Percentiles rank a stretch among this genome's conserved stretches.
These are phyloP conservation scores for Passiflora organensis DNA, from an alignment of 345 rosid species.

Conservation along the genomic window DNA sequence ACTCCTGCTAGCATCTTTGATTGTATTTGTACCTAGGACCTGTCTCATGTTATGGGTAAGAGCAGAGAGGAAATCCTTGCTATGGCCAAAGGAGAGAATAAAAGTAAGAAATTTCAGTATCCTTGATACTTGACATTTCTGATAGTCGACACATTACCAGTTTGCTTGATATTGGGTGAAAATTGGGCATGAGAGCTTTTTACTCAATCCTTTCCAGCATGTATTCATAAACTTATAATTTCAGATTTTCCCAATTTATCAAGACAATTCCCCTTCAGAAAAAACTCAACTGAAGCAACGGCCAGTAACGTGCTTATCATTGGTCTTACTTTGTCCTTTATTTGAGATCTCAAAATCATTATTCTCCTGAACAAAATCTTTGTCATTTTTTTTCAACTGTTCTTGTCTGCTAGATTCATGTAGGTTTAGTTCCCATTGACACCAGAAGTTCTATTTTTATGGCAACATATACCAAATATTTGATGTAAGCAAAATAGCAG, in stretches of 20 bases:
- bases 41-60: conserved; percentile 85
- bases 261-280: no score
- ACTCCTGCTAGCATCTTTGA: conserved; percentile 3
- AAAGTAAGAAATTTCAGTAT: conserved; percentile 52
- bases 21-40: conserved; percentile 43
- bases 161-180: background rate
- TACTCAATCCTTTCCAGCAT: no score
- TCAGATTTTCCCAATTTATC: no score
- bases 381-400: no score
- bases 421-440: background rate
- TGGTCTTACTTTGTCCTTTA: background rate
- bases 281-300: no score
- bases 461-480: background rate
- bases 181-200: background rate
- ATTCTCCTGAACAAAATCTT: background rate
- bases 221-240: no score
- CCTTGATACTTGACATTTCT: background rate
- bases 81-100: conserved; percentile 52
- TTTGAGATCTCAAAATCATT: background rate
- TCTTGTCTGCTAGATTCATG: no score
- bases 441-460: background rate
- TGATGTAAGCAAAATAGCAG: background rate
- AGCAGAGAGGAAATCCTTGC: conserved; percentile 89
- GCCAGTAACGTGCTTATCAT: background rate
- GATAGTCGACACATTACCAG: no score